Base-by-base conservation (phyloP, 202 grass and related monocot genomes). In the Digitaria exilis region DNA sequence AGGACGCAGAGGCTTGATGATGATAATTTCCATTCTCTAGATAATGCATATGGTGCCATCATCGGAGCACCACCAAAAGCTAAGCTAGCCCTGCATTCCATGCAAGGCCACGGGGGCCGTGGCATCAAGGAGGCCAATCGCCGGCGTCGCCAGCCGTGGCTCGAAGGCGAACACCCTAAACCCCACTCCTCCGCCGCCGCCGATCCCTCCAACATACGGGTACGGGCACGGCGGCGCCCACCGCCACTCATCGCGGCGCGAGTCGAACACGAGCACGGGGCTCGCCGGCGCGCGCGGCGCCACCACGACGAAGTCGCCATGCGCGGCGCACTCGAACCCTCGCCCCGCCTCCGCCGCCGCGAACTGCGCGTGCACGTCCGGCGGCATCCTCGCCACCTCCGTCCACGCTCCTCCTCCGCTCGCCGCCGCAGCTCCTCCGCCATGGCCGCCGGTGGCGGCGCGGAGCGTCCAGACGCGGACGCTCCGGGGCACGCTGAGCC, bases 401-500 rank as follows among this genome's bases (percentile, higher is more conserved):
- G 83, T 75, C 96, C 96, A 98, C 25, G 87, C 76, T 19, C 87
- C 85, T 28, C 82, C 57, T 50, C 72, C 49, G 1, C 32, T 22
- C 22, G 66, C 81, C 64, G 28, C 84, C 72, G 18, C 87, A 69
- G 59, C 4, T 18, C 35, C 69, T 17, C 77, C 88, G 13, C 77
- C 78, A n/a, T n/a, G n/a, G n/a, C n/a, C n/a, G n/a, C n/a, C n/a
- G n/a, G n/a, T n/a, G n/a, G n/a, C n/a, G 45, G 65, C 65, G 15
- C 85, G 87, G 13, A 98, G 77, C 39, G 84, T 74, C 96, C 96
- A 98, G 57, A 98, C 28, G 15, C 96, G 91, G 30, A 98, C 92
- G 90, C 96, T 98, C 24, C 91, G 80, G 4, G 96, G 96, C 45
- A 98, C 89, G 87, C 84, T 98, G 57, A 98, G 93, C 42, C 91